phyloP scores from a whole-genome alignment of 495 filamentous ascomycete species.

The Daldinia bambusicola region DNA sequence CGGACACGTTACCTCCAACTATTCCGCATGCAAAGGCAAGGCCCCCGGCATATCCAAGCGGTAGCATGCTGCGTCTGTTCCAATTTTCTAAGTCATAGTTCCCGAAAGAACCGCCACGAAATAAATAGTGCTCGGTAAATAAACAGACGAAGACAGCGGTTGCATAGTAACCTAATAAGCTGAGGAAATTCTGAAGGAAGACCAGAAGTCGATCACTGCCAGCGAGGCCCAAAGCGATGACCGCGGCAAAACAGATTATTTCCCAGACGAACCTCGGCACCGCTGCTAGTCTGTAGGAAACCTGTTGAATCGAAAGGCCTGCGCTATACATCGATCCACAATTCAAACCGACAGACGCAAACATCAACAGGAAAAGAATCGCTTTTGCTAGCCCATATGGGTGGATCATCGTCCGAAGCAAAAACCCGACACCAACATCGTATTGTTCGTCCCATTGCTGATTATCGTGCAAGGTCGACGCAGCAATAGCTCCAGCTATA shows the following conservation, averaged over 20 bases:
- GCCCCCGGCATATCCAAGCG: constrained; percentile 59
- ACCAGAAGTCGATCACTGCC: constrained; percentile 57
- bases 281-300: constrained; percentile 48
- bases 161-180: constrained; percentile 69
- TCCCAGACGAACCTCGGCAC: constrained; percentile 63
- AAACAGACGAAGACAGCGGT: constrained; percentile 68
- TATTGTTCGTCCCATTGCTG: constrained; percentile 61
- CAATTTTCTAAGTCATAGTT: constrained; percentile 63
- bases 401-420: constrained; percentile 64
- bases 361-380: constrained; percentile 64
- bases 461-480: constrained; percentile 62
- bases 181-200: constrained; percentile 65
- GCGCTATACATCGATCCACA: constrained; percentile 58
- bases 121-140: constrained; percentile 68
- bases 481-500: constrained; percentile 63
- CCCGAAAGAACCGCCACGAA: constrained; percentile 56
- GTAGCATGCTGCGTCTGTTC: constrained; percentile 59
- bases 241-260: constrained; percentile 54
- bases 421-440: constrained; percentile 66
- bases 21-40: constrained; percentile 58
- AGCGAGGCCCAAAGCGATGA: constrained; percentile 56
- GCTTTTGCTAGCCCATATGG: constrained; percentile 69
- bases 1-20: constrained; percentile 48
- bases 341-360: constrained; percentile 61
- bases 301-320: constrained; percentile 57